Percentiles rank a stretch among this genome's conserved stretches.
Conservation (phyloP, 352 stramenopile genomes). For the Globisporangium cylindrosporum region DNA sequence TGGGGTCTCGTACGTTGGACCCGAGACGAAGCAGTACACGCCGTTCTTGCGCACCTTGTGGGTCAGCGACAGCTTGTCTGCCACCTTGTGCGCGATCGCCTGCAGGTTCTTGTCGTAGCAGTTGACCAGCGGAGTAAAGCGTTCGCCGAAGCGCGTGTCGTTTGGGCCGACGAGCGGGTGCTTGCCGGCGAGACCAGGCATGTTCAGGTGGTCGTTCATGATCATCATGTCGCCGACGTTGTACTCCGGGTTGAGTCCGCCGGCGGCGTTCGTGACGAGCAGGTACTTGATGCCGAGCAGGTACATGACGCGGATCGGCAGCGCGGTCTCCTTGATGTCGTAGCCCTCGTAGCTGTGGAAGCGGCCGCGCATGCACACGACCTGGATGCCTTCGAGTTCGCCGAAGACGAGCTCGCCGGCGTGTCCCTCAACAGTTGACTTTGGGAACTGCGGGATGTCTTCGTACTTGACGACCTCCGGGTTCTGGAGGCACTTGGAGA, state of each 20-base stretch:
- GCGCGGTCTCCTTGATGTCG: constrained; percentile 90
- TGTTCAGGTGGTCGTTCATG: constrained; percentile 95
- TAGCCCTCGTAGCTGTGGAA: constrained; percentile 98
- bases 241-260: constrained; percentile 92
- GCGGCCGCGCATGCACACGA: constrained; percentile 94
- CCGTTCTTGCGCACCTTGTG: constrained; percentile 84
- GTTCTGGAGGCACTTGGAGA: constrained; percentile 89
- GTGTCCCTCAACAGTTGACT: constrained; percentile 93
- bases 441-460: constrained; percentile 93
- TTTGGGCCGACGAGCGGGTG: constrained; percentile 95
- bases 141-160: constrained; percentile 91
- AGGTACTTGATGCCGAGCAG: constrained; percentile 94
- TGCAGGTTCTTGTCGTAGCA: constrained; percentile 92
- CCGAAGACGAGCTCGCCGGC: constrained; percentile 96
- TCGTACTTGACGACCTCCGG: constrained; percentile 91
- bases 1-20: constrained; percentile 95
- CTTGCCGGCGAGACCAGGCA: constrained; percentile 91
- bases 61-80: constrained; percentile 73
- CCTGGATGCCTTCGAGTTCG: constrained; percentile 68
- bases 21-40: constrained; percentile 96
- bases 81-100: constrained; percentile 73
- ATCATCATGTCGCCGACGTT: constrained; percentile 97
- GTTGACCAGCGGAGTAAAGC: constrained; percentile 95
- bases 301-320: constrained; percentile 96
- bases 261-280: constrained; percentile 96